Percentiles rank a stretch among this genome's conserved stretches.
Conservation (phyloP, 768 basidiomycete species). For the Amanita exitialis region DNA sequence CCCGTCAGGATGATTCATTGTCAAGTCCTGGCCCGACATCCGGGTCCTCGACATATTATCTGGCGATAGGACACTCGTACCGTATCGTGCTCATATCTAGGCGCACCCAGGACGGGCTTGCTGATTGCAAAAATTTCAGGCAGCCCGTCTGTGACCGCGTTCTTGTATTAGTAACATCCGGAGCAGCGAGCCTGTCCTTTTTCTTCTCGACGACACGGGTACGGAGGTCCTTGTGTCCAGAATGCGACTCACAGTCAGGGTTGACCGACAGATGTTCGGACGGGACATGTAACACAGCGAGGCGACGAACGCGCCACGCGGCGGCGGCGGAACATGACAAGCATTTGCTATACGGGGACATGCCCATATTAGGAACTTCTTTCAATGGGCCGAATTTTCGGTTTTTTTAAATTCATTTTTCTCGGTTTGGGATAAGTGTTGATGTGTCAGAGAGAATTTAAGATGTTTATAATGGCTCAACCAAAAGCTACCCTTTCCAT, state of each 20-base stretch:
- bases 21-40: background rate
- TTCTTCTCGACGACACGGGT: background rate
- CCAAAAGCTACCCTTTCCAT: background rate
- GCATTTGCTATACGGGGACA: background rate
- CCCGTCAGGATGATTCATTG: background rate
- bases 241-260: background rate
- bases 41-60: background rate
- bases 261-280: background rate
- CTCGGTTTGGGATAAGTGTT: background rate
- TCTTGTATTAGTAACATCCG: background rate
- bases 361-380: background rate
- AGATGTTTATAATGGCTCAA: background rate
- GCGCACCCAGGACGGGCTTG: background rate
- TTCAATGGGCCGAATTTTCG: background rate
- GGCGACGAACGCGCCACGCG: background rate
- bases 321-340: conserved; percentile 2
- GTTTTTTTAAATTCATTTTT: background rate
- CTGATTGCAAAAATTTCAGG: background rate
- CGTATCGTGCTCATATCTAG: background rate
- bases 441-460: conserved; percentile 2
- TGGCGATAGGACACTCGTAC: background rate
- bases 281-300: background rate
- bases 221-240: background rate
- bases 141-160: background rate
- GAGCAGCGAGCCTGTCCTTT: background rate